Evolutionary conservation across 2,329 filamentous ascomycete species (phyloP).

Genomic region (Hypoxylon sp.): DNA sequence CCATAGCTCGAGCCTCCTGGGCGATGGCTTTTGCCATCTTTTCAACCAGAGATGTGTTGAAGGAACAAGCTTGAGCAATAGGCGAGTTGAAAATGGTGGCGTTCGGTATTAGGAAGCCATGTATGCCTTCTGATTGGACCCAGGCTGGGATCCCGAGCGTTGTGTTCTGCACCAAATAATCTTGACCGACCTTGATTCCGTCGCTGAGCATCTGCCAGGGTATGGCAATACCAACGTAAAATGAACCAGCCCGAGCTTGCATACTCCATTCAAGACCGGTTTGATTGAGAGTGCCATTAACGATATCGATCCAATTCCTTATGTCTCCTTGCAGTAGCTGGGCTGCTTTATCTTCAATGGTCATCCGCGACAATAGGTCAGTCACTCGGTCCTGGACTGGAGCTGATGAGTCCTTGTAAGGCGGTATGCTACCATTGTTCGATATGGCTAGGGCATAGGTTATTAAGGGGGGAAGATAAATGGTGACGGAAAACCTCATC

Average conservation of each 20-base stretch:
- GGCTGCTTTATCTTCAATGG: slow-evolving; percentile 79
- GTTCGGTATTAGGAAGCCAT: slow-evolving; percentile 79
- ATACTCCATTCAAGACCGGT: slow-evolving; percentile 78
- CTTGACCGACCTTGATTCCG: slow-evolving; percentile 75
- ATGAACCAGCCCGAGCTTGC: slow-evolving; percentile 74
- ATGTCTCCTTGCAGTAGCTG: slow-evolving; percentile 80
- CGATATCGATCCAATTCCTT: slow-evolving; percentile 80
- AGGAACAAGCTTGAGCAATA: slow-evolving; percentile 79
- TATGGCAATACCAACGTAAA: slow-evolving; percentile 80
- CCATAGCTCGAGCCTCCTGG: slow-evolving; percentile 75
- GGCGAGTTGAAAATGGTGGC: slow-evolving; percentile 86
- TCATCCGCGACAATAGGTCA: slow-evolving; percentile 81
- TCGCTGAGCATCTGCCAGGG: slow-evolving; percentile 74
- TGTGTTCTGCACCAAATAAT: slow-evolving; percentile 77
- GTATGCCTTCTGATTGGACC: slow-evolving; percentile 81
- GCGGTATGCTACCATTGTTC: slow-evolving; percentile 47
- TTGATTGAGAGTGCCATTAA: slow-evolving; percentile 75
- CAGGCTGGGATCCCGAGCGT: slow-evolving; percentile 79
- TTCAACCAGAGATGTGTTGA: slow-evolving; percentile 74
- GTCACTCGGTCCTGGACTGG: slow-evolving; percentile 74
- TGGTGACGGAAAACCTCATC: slow-evolving; percentile 45
- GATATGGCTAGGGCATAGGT: slow-evolving; percentile 36
- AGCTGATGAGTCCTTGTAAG: slow-evolving; percentile 76
- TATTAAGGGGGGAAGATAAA: slow-evolving; percentile 40
- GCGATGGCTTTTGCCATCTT: slow-evolving; percentile 78